Conservation (phyloP, 441 rosid genomes). For the Croton laevigatus region DNA sequence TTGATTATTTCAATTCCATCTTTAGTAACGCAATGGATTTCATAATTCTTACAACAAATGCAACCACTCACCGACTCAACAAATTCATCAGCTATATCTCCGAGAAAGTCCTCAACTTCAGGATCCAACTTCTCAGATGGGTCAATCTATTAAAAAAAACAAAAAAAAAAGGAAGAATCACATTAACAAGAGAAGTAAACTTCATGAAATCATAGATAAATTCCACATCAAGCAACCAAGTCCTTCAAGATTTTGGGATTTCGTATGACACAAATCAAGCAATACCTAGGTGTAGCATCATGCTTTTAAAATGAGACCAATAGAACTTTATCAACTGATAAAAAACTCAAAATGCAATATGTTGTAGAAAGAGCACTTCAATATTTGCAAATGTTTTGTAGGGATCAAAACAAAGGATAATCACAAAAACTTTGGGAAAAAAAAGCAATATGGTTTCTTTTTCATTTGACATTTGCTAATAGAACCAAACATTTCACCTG, state of each 20-base stretch:
- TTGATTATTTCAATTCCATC: neutral
- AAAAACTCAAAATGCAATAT: neutral
- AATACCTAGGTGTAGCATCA: neutral
- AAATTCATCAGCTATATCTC: slow-evolving; percentile 90
- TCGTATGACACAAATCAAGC: neutral
- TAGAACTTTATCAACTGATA: neutral
- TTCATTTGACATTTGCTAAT: slow-evolving; percentile 6
- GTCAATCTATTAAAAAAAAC: slow-evolving; percentile 53
- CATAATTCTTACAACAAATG: slow-evolving; percentile 5
- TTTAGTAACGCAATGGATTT: neutral
- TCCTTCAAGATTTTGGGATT: neutral
- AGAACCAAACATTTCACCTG: slow-evolving; percentile 51
- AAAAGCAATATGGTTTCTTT: neutral
- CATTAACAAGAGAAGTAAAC: slow-evolving; percentile 9
- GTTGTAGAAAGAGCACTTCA: neutral
- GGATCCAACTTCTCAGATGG: slow-evolving; percentile 85
- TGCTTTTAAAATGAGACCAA: neutral
- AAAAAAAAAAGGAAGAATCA: neutral
- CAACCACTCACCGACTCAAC: slow-evolving; percentile 74
- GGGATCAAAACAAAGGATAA: neutral
- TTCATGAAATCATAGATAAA: neutral
- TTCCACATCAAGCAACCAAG: neutral
- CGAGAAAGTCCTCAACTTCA: slow-evolving; percentile 86
- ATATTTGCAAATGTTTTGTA: neutral
- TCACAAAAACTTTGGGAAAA: neutral